phyloP scores from a whole-genome alignment of 257 asterid species.

The Thymus mandschuricus region DNA sequence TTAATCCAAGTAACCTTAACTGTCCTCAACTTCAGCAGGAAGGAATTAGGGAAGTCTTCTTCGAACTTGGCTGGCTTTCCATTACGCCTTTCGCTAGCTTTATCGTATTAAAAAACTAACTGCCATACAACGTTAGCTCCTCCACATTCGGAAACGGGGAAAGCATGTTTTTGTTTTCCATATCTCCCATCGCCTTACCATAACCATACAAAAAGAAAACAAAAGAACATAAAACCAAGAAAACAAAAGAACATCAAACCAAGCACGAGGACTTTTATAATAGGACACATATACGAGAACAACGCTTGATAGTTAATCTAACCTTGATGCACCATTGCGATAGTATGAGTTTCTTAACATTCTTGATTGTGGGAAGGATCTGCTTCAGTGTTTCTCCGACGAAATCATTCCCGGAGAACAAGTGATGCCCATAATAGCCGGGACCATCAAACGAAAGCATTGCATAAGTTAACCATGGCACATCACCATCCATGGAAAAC shows the following conservation, averaged over 20 bases:
- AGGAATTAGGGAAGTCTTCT: not conserved
- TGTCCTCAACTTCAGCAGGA: not conserved
- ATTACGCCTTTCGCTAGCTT: not conserved
- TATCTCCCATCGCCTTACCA: no score
- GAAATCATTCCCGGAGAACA: not conserved
- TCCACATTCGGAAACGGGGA: not conserved
- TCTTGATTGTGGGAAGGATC: not conserved
- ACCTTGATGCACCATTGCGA: not conserved
- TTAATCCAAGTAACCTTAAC: not conserved
- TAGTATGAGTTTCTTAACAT: not conserved
- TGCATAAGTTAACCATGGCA: not conserved
- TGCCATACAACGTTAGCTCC: not conserved
- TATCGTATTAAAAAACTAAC: not conserved
- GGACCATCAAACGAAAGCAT: no score
- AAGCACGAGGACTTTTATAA: no score
- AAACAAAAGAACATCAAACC: no score
- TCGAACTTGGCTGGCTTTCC: not conserved
- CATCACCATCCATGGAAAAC: not conserved
- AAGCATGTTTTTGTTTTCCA: not conserved
- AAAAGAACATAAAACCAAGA: no score
- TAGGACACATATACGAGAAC: no score
- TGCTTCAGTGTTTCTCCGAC: not conserved
- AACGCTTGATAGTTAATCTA: not conserved
- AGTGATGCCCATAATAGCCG: no score
- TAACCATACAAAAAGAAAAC: no score